phyloP scores from a whole-genome alignment of 2,329 filamentous ascomycete species.

The Ciborinia camelliae region DNA sequence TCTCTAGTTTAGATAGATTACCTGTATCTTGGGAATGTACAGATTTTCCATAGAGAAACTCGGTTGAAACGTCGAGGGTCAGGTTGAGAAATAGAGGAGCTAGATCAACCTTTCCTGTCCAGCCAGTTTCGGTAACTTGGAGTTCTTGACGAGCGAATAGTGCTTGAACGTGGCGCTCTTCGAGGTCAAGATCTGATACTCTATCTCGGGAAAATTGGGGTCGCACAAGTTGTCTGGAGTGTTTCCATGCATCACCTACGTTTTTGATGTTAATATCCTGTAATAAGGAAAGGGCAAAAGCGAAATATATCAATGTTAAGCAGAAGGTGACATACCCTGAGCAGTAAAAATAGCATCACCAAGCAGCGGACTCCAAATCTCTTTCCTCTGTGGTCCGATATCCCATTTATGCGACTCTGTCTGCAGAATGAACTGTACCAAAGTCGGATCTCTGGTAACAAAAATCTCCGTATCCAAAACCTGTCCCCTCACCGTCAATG shows the following conservation, averaged over 20 bases:
- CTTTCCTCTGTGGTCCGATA: constrained; percentile 37
- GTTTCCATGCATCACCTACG: constrained; percentile 35
- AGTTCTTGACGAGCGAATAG: constrained; percentile 19
- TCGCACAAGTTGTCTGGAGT: constrained; percentile 41
- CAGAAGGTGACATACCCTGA: not conserved
- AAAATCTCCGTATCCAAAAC: constrained; percentile 7
- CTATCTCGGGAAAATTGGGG: constrained; percentile 44
- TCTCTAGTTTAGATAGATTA: constrained; percentile 24
- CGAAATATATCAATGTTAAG: not conserved
- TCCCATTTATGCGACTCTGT: constrained; percentile 35
- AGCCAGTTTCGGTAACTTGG: constrained; percentile 22
- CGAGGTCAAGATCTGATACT: constrained; percentile 44
- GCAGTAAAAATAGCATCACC: constrained; percentile 31
- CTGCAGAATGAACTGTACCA: not conserved
- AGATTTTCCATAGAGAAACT: constrained; percentile 58
- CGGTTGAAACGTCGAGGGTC: constrained; percentile 63
- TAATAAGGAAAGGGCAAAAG: no score
- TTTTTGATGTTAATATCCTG: not conserved
- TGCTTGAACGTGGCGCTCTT: constrained; percentile 42
- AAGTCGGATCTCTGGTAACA: constrained; percentile 6
- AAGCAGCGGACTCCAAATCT: constrained; percentile 35
- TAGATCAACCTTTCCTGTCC: constrained; percentile 52
- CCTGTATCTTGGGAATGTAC: constrained; percentile 31
- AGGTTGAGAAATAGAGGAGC: constrained; percentile 61
- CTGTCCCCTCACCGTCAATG: not conserved